These are phyloP conservation scores for Strigomonas oncopelti DNA, from an alignment of 208 protist genomes.

Conservation along the genomic window DNA sequence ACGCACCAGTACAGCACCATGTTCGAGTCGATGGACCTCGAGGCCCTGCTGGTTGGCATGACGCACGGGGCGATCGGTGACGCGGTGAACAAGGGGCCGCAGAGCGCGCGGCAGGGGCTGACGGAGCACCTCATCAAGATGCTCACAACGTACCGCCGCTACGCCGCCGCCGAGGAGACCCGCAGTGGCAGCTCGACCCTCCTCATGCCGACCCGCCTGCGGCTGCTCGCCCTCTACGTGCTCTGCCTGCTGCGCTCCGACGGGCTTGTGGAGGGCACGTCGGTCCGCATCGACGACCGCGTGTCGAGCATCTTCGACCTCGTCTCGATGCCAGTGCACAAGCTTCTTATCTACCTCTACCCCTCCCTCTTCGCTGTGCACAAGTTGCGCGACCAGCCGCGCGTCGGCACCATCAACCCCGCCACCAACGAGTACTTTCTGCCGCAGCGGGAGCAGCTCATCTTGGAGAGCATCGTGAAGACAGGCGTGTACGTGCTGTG, in stretches of 20 bases:
- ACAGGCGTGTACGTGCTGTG: slow-evolving; percentile 82
- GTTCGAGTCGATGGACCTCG: slow-evolving; percentile 80
- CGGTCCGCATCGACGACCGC: slow-evolving; percentile 77
- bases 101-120: slow-evolving; percentile 45
- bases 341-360: slow-evolving; percentile 79
- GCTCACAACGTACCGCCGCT: slow-evolving; percentile 78
- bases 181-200: slow-evolving; percentile 46
- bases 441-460: slow-evolving; percentile 57
- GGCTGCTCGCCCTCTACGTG: slow-evolving; percentile 88
- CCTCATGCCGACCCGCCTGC: slow-evolving; percentile 90
- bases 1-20: slow-evolving; percentile 43
- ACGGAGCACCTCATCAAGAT: slow-evolving; percentile 60
- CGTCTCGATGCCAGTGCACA: slow-evolving; percentile 58
- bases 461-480: slow-evolving; percentile 62
- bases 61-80: slow-evolving; percentile 53
- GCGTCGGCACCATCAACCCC: slow-evolving; percentile 40
- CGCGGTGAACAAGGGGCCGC: slow-evolving; percentile 75
- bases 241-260: slow-evolving; percentile 82
- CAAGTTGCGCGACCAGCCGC: slow-evolving; percentile 33
- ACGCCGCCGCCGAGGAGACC: slow-evolving; percentile 40
- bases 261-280: slow-evolving; percentile 71
- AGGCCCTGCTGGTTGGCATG: slow-evolving; percentile 66
- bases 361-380: slow-evolving; percentile 80
- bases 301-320: slow-evolving; percentile 73
- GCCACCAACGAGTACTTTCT: slow-evolving; percentile 55